A percentile compares a stretch with the other conserved stretches of the same genome.
phyloP scores from a whole-genome alignment of 306 rosid genomes.

The Psophocarpus tetragonolobus region DNA sequence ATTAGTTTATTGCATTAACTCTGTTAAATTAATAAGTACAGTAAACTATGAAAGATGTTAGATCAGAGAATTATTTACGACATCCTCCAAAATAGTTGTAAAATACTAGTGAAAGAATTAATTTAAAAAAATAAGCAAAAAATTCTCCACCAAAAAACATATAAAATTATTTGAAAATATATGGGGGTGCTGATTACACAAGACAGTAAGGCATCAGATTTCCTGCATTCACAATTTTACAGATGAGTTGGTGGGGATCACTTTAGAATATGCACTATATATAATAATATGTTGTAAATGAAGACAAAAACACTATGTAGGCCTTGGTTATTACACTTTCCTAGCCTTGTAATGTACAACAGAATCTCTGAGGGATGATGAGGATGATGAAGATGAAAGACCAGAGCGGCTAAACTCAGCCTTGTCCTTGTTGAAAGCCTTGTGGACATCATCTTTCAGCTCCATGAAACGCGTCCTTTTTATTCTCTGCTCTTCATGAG shows the following conservation, averaged over 20 bases:
- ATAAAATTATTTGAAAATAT: background rate
- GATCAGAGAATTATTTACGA: no score
- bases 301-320: constrained; percentile 22
- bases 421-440: constrained; percentile 84
- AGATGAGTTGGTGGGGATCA: constrained; percentile 13
- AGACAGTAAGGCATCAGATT: background rate
- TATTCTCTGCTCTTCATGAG: constrained; percentile 63
- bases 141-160: background rate
- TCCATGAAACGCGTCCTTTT: constrained; percentile 80
- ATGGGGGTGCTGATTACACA: background rate
- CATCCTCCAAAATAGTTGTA: no score
- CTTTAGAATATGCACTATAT: constrained; percentile 13
- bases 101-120: no score
- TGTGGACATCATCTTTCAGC: constrained; percentile 83
- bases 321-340: constrained; percentile 36
- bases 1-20: no score
- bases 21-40: no score
- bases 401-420: constrained; percentile 58
- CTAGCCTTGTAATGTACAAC: constrained; percentile 56
- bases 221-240: constrained; percentile 27
- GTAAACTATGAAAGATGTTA: no score
- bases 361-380: constrained; percentile 53
- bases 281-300: background rate
- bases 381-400: constrained; percentile 58
- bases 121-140: background rate